Base-by-base conservation (phyloP, 306 rosid genomes). In the Carpinus viminea region DNA sequence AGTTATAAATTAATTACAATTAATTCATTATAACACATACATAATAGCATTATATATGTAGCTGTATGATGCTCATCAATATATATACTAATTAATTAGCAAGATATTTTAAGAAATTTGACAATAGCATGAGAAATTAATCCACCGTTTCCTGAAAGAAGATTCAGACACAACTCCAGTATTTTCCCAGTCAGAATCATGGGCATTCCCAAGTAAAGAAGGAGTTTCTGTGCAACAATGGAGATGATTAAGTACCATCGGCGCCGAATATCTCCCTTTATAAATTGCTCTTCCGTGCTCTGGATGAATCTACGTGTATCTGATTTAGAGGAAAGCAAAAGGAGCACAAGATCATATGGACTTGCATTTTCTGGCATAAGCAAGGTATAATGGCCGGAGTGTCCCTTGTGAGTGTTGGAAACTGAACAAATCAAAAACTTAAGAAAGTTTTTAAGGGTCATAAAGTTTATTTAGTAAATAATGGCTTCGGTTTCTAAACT, bases 171-270 rank as follows among this genome's bases (percentile, higher is more conserved):
- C 5, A 21, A 28, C 18, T 70, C 43, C 1, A 86, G 20, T 12
- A 75, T 13, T 2, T 28, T 15, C 17, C 85, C 85, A 7, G 75
- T n/a, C 43, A 41, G 24, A 9, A 76, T 72, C 72, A 87, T 73
- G 21, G 81, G 82, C 0, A 36, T 18, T 41, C 73, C 66, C 31
- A 16, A 9, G 12, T 20, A 4, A 20, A 84, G 74, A 9, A 87
- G 69, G 45, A 47, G 12, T 73, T 75, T 60, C 55, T 87, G 90
- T 11, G 26, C 11, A 53, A 83, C n/a, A 6, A 78, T 60, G 31
- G 87, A 86, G 72, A 74, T 16, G 86, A 81, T 55, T 51, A 87
- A 76, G 13, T 68, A 2, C 84, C 86, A 81, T 75, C 86, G 72
- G 6, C 83, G 82, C 9, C 82, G 17, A 20, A 84, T 56, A 1